Evolutionary conservation across 495 filamentous ascomycete species (phyloP), one percentile per base, ranked within the genome.

Genomic region (Penicillium goetzii): DNA sequence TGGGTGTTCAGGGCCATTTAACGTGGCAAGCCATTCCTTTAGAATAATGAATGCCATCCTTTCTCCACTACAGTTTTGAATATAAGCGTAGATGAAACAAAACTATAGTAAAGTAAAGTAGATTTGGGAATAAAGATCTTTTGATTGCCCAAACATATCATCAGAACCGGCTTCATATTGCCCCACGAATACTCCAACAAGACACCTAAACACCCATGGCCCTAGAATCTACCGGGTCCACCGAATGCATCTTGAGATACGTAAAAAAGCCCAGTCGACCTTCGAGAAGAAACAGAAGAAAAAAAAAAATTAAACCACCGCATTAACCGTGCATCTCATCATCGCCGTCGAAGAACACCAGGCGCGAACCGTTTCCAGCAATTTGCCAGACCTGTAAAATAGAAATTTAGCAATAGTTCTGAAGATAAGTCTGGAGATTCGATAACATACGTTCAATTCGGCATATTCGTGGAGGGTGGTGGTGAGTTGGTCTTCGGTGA

Each of bases 401-500:
- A 41, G 33, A 33, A 52, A 54, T 60, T 71, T 63, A 78, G 66
- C 68, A 58, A 45, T 56, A 34, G 32, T 15, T 45, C 43, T 45
- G 8, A 1, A 58, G 57, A 33, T 38, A 52, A 64, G 26, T 21
- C 7, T 8, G 61, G 58, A 19, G 15, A 33, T n/a, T 47, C 52
- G 7, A 50, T 38, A 58, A 89, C 93, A 90, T 78, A 99, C 95
- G 80, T 94, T 88, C 58, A 96, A 71, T 62, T 86, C 81, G 8
- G 90, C 87, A 77, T 99, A 99, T 80, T 98, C 95, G 58, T 94
- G 89, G 67, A 99, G 83, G 40, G 92, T 90, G 64, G 85, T 85
- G 55, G 88, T 83, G 76, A 97, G 90, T 73, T 98, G 93, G 78
- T 97, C 90, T 66, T 92, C 90, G 5, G 96, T 98, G 69, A 98